These are phyloP conservation scores for Eucalyptus leucophloia DNA, from an alignment of 345 rosid genomes.

Conservation along the genomic window DNA sequence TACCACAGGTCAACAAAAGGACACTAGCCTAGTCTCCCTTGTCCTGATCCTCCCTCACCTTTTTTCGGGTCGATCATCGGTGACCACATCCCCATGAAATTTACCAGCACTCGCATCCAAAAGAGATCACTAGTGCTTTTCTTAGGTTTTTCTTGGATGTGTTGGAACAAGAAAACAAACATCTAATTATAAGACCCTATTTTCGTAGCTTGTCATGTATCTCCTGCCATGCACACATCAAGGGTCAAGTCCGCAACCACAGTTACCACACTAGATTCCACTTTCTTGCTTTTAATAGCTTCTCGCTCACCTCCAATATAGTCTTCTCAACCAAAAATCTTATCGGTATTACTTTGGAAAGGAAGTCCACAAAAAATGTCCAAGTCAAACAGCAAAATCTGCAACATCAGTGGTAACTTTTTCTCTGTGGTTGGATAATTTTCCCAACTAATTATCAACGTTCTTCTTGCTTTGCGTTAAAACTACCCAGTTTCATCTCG, in stretches of 20 bases:
- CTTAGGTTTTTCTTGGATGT: not conserved
- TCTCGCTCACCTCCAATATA: not conserved
- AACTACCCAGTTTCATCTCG: not conserved
- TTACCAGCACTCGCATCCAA: not conserved
- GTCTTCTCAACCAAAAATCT: not conserved
- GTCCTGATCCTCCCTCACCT: not conserved
- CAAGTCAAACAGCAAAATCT: not conserved
- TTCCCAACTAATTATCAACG: not conserved
- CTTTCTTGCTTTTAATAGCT: not conserved
- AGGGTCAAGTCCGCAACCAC: not conserved
- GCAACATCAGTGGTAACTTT: not conserved
- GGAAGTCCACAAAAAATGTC: not conserved
- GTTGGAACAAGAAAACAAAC: not conserved
- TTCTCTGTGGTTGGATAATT: not conserved
- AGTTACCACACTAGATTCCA: not conserved
- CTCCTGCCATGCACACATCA: not conserved
- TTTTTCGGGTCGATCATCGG: not conserved
- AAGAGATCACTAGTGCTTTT: not conserved
- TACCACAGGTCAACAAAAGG: not conserved
- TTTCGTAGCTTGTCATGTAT: not conserved
- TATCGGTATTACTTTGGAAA: not conserved
- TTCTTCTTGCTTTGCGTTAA: not conserved
- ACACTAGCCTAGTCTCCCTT: not conserved
- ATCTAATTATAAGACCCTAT: not conserved
- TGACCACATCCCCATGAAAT: not conserved